Evolutionary conservation across 495 filamentous ascomycete species (phyloP), one percentile per base, ranked within the genome.

Genomic region (Aspergillus olivimuriae): DNA sequence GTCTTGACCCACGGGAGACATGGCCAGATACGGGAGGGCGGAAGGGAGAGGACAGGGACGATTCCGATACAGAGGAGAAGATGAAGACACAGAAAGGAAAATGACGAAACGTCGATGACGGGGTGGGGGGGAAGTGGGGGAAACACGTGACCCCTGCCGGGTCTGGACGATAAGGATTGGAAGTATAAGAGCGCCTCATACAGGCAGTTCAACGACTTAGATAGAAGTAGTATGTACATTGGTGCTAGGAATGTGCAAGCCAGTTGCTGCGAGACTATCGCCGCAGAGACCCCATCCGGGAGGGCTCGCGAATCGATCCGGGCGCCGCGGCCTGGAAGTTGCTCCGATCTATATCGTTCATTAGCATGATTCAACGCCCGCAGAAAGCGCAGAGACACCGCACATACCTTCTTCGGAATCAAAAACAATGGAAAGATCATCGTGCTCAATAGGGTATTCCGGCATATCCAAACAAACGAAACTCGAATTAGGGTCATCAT

Each of bases 361-460:
- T 60, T 34, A 57, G 46, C 16, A 16, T 4, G 2, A 41, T 34
- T 15, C 17, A 36, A 36, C 10, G 19, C 5, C 9, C 30, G 4
- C 0, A 17, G n/a, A 8, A 23, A 41, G 28, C 4, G 10, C 17
- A 22, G 28, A 9, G 11, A 40, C n/a, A n/a, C n/a, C n/a, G n/a
- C n/a, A 76, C 85, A 62, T 70, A 95, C 89, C 86, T 53, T 75
- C 61, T 56, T 83, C 83, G 20, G 66, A 80, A 33, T 94, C 87
- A 70, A 95, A 95, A 18, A 79, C 55, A 53, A 95, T 83, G 17
- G 80, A 70, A 53, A 95, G 84, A 66, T 95, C 89, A 63, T 94
- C 89, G 60, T 94, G 87, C 65, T 94, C 88, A 15, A 84, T 82
- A 1, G 88, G 84, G 65, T 91, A 89, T 41, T 94, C 89, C 4